These are phyloP conservation scores for Pythium biforme DNA, from an alignment of 352 stramenopile genomes.

Conservation along the genomic window DNA sequence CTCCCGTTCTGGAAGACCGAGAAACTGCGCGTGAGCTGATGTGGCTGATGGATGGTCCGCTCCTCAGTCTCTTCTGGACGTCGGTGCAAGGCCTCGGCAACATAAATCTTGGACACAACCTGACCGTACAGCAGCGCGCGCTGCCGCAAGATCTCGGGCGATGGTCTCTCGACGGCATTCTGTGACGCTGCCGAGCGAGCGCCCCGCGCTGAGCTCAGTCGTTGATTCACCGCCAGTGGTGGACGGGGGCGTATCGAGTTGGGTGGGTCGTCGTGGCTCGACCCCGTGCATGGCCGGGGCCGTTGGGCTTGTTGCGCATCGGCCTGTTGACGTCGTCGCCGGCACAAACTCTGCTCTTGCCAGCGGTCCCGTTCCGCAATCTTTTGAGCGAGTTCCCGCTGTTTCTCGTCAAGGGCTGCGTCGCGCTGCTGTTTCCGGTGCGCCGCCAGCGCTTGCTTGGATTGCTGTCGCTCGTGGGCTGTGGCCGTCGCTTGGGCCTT, in stretches of 20 bases:
- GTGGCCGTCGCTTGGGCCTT: background rate
- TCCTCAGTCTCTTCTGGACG: background rate
- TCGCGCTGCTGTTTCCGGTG: slow-evolving; percentile 15
- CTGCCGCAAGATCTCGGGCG: slow-evolving; percentile 40
- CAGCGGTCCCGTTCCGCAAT: slow-evolving; percentile 21
- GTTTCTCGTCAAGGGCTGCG: slow-evolving; percentile 20
- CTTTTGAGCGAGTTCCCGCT: slow-evolving; percentile 30
- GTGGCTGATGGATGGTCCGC: slow-evolving; percentile 12
- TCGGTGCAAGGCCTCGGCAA: slow-evolving; percentile 20
- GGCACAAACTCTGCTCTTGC: slow-evolving; percentile 3
- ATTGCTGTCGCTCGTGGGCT: slow-evolving; percentile 1
- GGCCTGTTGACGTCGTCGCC: slow-evolving; percentile 9
- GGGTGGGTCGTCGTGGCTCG: slow-evolving; percentile 5
- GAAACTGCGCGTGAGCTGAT: slow-evolving; percentile 29
- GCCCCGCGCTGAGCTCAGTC: slow-evolving; percentile 33
- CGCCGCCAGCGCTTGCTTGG: slow-evolving; percentile 14
- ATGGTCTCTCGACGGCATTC: background rate
- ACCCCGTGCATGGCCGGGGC: background rate
- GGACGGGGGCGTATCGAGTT: background rate
- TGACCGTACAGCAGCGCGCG: slow-evolving; percentile 52
- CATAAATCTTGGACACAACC: slow-evolving; percentile 50
- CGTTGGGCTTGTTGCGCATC: background rate
- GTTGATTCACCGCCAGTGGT: background rate
- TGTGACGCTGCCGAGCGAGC: background rate
- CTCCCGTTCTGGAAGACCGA: slow-evolving; percentile 26